phyloP scores from a whole-genome alignment of 805 yeast species.

The Sugiyamaella smithiae region DNA sequence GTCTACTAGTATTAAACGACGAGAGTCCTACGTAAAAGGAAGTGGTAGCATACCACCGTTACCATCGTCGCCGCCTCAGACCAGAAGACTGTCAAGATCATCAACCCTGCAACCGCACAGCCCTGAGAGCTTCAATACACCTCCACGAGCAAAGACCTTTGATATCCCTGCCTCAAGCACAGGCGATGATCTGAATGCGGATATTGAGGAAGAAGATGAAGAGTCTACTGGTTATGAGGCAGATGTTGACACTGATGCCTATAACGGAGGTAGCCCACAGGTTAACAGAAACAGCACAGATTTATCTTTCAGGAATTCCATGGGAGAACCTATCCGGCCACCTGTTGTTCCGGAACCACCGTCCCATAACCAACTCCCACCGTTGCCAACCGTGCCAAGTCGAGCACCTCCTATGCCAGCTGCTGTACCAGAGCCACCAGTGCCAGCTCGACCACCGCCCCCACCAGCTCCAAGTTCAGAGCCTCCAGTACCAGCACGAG shows the following conservation, averaged over 20 bases:
- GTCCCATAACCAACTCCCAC: constrained; percentile 8
- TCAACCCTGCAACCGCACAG: not conserved
- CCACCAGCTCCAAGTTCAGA: constrained; percentile 18
- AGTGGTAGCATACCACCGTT: constrained; percentile 25
- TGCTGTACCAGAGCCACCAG: constrained; percentile 18
- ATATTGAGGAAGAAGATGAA: constrained; percentile 36
- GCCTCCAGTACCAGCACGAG: constrained; percentile 14
- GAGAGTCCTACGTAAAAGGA: constrained; percentile 23
- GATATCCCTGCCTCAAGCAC: constrained; percentile 12
- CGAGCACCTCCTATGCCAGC: constrained; percentile 24
- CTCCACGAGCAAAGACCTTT: constrained; percentile 13
- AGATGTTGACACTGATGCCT: constrained; percentile 50
- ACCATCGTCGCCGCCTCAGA: constrained; percentile 17
- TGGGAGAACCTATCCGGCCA: not conserved
- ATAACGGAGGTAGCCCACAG: constrained; percentile 15
- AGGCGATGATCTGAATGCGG: not conserved
- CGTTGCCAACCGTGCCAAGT: constrained; percentile 22
- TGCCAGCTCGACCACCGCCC: constrained; percentile 6
- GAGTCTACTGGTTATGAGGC: constrained; percentile 67
- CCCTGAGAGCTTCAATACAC: constrained; percentile 1
- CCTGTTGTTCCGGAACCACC: not conserved
- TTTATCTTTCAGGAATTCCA: not conserved
- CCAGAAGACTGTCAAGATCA: not conserved
- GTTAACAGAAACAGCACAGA: not conserved
- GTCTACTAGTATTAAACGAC: constrained; percentile 8